Percentiles rank a stretch among this genome's conserved stretches.
Evolutionary conservation across 2,329 filamentous ascomycete species (phyloP).

Genomic region (Paraphoma chrysanthemicola): DNA sequence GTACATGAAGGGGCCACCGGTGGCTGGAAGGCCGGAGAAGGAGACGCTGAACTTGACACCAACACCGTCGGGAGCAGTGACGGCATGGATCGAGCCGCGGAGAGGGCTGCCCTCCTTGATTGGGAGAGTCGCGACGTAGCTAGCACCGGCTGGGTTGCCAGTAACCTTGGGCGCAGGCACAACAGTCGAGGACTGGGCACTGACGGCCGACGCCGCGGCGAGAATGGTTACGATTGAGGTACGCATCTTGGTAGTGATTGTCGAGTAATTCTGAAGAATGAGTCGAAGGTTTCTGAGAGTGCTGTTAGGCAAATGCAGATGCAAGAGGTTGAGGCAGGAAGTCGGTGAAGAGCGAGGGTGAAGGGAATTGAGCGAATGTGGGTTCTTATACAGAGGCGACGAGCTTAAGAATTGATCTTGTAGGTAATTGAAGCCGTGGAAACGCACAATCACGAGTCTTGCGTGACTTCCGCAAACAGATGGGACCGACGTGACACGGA

Average conservation of each 20-base stretch:
- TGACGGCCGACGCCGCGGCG: slow-evolving; percentile 36
- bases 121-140: slow-evolving; percentile 49
- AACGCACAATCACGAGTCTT: not conserved
- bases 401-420: not conserved
- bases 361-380: not conserved
- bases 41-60: slow-evolving; percentile 51
- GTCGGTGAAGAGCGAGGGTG: not conserved
- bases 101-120: slow-evolving; percentile 40
- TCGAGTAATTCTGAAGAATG: slow-evolving; percentile 12
- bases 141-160: slow-evolving; percentile 49
- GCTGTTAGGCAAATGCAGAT: slow-evolving; percentile 17
- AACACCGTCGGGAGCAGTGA: slow-evolving; percentile 42
- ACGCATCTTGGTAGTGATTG: slow-evolving; percentile 40
- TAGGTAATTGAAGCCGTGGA: not conserved
- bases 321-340: slow-evolving; percentile 1
- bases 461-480: slow-evolving; percentile 2
- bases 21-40: slow-evolving; percentile 49
- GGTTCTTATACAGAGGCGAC: not conserved
- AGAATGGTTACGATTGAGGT: slow-evolving; percentile 34
- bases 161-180: slow-evolving; percentile 42
- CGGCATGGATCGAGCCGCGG: slow-evolving; percentile 44
- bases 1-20: slow-evolving; percentile 56
- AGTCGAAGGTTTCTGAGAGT: slow-evolving; percentile 5
- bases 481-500: not conserved
- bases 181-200: slow-evolving; percentile 34